Evolutionary conservation across 768 basidiomycete genomes (phyloP), one percentile per base, ranked within the genome.

Genomic region (Tubosaeta brunneosetosa): DNA sequence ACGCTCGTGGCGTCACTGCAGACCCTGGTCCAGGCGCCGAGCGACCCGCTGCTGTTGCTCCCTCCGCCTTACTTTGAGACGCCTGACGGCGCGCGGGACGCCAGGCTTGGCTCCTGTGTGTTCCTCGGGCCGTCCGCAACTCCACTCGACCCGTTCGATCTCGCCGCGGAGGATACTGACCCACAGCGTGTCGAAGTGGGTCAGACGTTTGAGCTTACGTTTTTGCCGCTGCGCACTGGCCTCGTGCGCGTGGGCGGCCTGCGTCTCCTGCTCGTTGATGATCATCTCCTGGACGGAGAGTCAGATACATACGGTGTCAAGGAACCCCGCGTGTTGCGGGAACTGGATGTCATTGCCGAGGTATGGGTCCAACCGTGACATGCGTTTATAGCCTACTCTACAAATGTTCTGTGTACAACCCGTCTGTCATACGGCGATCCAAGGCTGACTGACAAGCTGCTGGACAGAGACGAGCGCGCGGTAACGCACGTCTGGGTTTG

Each of bases 381-480:
- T 55, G 32, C 14, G 9, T 40, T 51, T 38, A 16, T 50, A 38
- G 16, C 49, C 40, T 63, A 52, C 50, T 31, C 47, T 63, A 55
- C 50, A 44, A n/a, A 10, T 40, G 9, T 9, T 7, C 17, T 40
- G 29, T 22, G 3, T 29, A 29, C 29, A 29, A 40, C 17, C 38
- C 38, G 36, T 37, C 41, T 22, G 27, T 66, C 49, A 66, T 53
- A 51, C 79, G 19, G 78, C 71, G 41, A 81, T 68, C 91, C 91
- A 94, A 9, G 91, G 85, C 61, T 94, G 91, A 66, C 91, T 93
- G 63, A 97, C 88, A 31, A 97, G 83, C 50, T 86, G 82, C 66
- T 97, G 94, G 9, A 94, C 94, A 6, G 91, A 86, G 34, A 97
- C 74, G 34, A 98, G 74, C 2, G 94, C 93, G 52, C 87, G 86